A percentile compares a stretch with the other conserved stretches of the same genome.
Conservation (phyloP, 768 basidiomycete species). For the Mrakia blollopis region DNA sequence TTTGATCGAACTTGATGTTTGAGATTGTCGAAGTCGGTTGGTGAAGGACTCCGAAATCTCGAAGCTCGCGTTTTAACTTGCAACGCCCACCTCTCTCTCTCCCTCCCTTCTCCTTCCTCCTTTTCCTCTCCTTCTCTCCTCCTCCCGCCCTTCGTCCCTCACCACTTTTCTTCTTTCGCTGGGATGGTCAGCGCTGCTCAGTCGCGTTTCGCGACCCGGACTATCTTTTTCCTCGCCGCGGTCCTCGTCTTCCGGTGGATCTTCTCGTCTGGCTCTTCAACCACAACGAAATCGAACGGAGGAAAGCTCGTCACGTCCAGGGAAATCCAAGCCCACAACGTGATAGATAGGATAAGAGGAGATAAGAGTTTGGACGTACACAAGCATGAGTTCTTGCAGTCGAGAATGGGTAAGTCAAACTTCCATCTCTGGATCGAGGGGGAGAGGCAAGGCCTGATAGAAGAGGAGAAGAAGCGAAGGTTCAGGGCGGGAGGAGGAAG, state of each 20-base stretch:
- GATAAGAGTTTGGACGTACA: slow-evolving; percentile 85
- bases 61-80: neutral
- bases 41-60: neutral
- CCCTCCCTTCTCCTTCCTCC: neutral
- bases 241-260: slow-evolving; percentile 39
- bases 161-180: no score
- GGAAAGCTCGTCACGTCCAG: slow-evolving; percentile 32
- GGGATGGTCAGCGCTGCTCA: slow-evolving; percentile 11
- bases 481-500: no score
- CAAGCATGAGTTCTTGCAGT: slow-evolving; percentile 79
- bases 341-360: slow-evolving; percentile 58
- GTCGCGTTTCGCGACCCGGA: neutral
- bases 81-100: no score
- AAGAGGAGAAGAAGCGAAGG: neutral
- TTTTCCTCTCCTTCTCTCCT: neutral
- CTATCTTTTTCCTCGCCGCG: slow-evolving; percentile 8
- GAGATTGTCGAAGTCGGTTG: neutral
- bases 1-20: neutral
- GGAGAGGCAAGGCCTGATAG: neutral
- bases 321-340: slow-evolving; percentile 57
- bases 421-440: no score
- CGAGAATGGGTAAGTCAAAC: slow-evolving; percentile 51
- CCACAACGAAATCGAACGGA: slow-evolving; percentile 23
- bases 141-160: neutral
- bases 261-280: slow-evolving; percentile 38